Evolutionary conservation across 208 protist species (phyloP).

Genomic region (Borovskyia barvae): DNA sequence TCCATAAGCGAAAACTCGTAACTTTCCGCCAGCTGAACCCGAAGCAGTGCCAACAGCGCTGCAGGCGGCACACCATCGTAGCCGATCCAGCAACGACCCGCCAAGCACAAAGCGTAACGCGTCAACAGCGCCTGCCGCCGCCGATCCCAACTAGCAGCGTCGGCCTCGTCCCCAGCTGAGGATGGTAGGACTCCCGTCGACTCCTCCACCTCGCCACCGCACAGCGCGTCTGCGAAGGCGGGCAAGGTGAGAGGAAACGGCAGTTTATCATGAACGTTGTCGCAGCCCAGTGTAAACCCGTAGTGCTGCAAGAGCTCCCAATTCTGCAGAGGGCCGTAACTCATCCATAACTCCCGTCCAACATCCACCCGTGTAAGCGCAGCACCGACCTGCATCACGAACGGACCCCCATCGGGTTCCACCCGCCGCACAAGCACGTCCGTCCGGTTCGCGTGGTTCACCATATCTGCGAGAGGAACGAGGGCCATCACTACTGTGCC

Average conservation of each 20-base stretch:
- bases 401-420: conserved; percentile 59
- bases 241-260: conserved; percentile 71
- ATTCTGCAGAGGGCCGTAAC: conserved; percentile 92
- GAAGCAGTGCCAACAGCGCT: conserved; percentile 74
- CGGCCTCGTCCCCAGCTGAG: not conserved
- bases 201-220: not conserved
- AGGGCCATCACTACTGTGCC: conserved; percentile 60
- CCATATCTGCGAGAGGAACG: conserved; percentile 86
- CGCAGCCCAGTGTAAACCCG: conserved; percentile 76
- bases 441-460: conserved; percentile 82
- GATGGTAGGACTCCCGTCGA: too few relatives aligned
- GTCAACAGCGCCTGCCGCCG: conserved; percentile 46
- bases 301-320: conserved; percentile 91
- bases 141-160: conserved; percentile 36
- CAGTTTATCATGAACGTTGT: conserved; percentile 82
- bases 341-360: conserved; percentile 88
- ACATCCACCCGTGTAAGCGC: conserved; percentile 49
- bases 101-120: conserved; percentile 47
- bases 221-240: not conserved
- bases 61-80: conserved; percentile 48
- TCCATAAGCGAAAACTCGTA: conserved; percentile 75
- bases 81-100: conserved; percentile 62
- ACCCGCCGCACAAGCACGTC: conserved; percentile 82
- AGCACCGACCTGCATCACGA: conserved; percentile 80
- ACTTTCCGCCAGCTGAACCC: conserved; percentile 65